phyloP scores from a whole-genome alignment of 2,329 filamentous ascomycete genomes.

The Rasamsonia emersonii region DNA sequence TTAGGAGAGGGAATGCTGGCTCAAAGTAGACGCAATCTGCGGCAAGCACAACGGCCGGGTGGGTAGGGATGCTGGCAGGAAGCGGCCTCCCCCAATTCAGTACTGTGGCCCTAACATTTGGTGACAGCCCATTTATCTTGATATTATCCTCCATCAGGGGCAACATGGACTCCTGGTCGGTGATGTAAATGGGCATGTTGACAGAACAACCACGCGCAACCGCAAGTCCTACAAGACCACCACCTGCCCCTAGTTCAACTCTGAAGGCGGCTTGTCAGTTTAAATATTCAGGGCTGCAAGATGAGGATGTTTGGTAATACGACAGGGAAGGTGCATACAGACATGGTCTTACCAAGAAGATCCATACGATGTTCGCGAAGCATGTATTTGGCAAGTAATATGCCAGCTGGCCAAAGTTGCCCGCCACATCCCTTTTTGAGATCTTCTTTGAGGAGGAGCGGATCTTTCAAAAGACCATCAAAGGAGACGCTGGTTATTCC shows the following conservation, averaged over 20 bases:
- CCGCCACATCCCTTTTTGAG: constrained; percentile 82
- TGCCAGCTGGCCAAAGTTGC: constrained; percentile 88
- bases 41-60: constrained; percentile 77
- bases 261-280: constrained; percentile 38
- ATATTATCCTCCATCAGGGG: constrained; percentile 82
- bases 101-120: constrained; percentile 56
- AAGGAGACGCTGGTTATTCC: constrained; percentile 53
- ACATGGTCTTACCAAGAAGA: constrained; percentile 64
- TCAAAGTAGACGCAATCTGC: constrained; percentile 98
- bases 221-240: constrained; percentile 69
- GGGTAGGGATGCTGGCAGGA: constrained; percentile 28
- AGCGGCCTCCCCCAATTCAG: constrained; percentile 64
- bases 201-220: constrained; percentile 50
- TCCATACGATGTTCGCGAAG: constrained; percentile 61
- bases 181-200: constrained; percentile 59
- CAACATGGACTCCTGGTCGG: constrained; percentile 81
- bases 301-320: constrained; percentile 5
- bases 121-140: constrained; percentile 62
- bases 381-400: constrained; percentile 80
- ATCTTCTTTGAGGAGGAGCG: constrained; percentile 75
- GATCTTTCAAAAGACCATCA: constrained; percentile 60
- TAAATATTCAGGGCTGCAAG: no score
- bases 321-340: constrained; percentile 30
- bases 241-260: constrained; percentile 85
- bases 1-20: constrained; percentile 80